phyloP scores from a whole-genome alignment of 169 alveolate species.

The Eimeria praecox region DNA sequence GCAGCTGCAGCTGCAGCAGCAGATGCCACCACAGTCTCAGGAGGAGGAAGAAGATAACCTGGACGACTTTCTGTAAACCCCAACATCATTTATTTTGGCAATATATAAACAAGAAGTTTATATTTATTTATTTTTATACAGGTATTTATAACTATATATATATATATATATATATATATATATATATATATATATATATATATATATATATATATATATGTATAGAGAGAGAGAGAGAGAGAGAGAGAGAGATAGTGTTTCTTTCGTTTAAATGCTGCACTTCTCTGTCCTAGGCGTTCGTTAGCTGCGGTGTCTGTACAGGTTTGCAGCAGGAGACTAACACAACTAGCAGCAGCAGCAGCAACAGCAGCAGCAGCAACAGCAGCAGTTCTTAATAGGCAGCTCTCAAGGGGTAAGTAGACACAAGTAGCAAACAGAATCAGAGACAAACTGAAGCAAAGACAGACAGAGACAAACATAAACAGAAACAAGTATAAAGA shows the following conservation, averaged over 20 bases:
- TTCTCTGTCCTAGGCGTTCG: not conserved
- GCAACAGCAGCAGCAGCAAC: not conserved
- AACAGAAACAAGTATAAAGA: not conserved
- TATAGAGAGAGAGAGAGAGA: not conserved
- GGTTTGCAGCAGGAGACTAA: not conserved
- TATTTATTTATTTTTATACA: too few species aligned
- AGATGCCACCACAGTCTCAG: slow-evolving; percentile 1
- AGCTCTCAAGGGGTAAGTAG: not conserved
- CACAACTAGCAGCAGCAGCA: too few species aligned
- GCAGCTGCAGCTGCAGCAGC: slow-evolving; percentile 35
- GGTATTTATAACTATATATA: too few species aligned
- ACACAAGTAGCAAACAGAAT: not conserved
- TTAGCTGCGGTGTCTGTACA: not conserved
- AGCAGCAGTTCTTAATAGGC: not conserved
- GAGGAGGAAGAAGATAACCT: slow-evolving; percentile 37
- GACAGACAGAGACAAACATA: not conserved
- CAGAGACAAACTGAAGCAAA: not conserved
- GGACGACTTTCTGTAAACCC: slow-evolving; percentile 16
- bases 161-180: too few species aligned
- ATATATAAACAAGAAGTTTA: too few species aligned
- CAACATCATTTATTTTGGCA: not conserved
- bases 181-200: too few species aligned
- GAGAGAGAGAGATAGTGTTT: not conserved
- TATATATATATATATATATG: too few species aligned
- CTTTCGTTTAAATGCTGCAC: not conserved